These are phyloP conservation scores for Cadophora sp. DNA, from an alignment of 2,329 filamentous ascomycete genomes.

Conservation along the genomic window DNA sequence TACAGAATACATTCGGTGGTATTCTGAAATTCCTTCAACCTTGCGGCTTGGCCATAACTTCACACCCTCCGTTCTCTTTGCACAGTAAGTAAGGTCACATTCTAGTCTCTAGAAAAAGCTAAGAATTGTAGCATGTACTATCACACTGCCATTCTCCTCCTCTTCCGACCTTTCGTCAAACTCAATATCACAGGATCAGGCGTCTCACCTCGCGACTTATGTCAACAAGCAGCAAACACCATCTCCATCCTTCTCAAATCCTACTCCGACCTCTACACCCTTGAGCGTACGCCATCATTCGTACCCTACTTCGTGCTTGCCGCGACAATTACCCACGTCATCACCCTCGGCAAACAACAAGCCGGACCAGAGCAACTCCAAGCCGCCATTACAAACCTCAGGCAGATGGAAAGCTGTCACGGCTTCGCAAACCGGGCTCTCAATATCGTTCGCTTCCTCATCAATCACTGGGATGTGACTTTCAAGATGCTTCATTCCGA, in stretches of 20 bases:
- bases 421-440: constrained; percentile 39
- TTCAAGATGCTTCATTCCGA: constrained; percentile 52
- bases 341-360: constrained; percentile 37
- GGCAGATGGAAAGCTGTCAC: constrained; percentile 61
- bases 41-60: constrained; percentile 72
- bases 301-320: constrained; percentile 44
- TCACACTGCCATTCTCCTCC: constrained; percentile 72
- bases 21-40: constrained; percentile 68
- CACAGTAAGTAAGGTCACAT: constrained; percentile 65
- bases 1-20: constrained; percentile 74
- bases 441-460: constrained; percentile 61
- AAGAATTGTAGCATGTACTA: constrained; percentile 67
- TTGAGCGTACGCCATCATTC: constrained; percentile 44
- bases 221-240: constrained; percentile 44
- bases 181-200: constrained; percentile 37
- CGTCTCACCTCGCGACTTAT: constrained; percentile 42
- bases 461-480: constrained; percentile 64
- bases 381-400: constrained; percentile 62
- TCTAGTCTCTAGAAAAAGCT: not conserved
- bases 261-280: constrained; percentile 42
- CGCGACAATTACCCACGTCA: constrained; percentile 39
- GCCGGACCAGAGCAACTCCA: constrained; percentile 50
- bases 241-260: constrained; percentile 45
- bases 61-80: constrained; percentile 74
- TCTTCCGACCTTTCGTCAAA: constrained; percentile 69